Conservation (phyloP, 1,284 basidiomycete genomes). For the Rhodotorula sp. region DNA sequence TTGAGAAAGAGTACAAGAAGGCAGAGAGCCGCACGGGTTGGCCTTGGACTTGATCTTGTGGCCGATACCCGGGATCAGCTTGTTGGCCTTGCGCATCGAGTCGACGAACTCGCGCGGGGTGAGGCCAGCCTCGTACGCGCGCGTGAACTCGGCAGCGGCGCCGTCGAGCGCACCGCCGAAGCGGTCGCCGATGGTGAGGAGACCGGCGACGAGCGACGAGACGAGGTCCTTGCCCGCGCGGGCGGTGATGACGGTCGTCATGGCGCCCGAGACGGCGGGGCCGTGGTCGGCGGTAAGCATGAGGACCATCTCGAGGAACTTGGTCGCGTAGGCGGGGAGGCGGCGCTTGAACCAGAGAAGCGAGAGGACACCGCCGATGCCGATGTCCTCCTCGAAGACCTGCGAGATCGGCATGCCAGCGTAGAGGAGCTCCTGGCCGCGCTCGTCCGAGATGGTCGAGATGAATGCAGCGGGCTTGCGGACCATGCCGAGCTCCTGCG, state of each 20-base stretch:
- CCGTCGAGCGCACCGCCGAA: conserved; percentile 99
- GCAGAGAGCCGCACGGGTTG: conserved; percentile 66
- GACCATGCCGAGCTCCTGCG: conserved; percentile 92
- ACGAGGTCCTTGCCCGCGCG: conserved; percentile 99
- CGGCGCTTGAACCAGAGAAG: conserved; percentile 98
- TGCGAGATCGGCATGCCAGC: conserved; percentile 99
- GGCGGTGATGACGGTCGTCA: conserved; percentile 99
- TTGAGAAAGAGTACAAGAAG: neutral
- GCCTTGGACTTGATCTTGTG: conserved; percentile 93
- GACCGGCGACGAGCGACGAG: conserved; percentile 92
- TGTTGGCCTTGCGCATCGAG: conserved; percentile 91
- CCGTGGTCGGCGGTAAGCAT: conserved; percentile 96
- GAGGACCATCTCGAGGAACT: conserved; percentile 99
- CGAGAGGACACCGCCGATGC: conserved; percentile 93
- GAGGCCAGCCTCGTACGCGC: conserved; percentile 83
- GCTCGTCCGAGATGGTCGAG: conserved; percentile 95
- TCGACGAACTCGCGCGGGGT: conserved; percentile 98
- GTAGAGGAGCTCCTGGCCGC: conserved; percentile 96
- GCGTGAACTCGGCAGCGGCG: conserved; percentile 92
- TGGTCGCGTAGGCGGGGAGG: conserved; percentile 75
- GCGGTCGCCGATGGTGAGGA: conserved; percentile 95
- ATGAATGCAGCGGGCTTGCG: conserved; percentile 99
- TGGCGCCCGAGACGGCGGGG: conserved; percentile 70
- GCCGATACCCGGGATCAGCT: conserved; percentile 96
- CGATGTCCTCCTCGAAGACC: conserved; percentile 97